phyloP scores from a whole-genome alignment of 2,329 filamentous ascomycete species.

The Diaporthe ilicicola region DNA sequence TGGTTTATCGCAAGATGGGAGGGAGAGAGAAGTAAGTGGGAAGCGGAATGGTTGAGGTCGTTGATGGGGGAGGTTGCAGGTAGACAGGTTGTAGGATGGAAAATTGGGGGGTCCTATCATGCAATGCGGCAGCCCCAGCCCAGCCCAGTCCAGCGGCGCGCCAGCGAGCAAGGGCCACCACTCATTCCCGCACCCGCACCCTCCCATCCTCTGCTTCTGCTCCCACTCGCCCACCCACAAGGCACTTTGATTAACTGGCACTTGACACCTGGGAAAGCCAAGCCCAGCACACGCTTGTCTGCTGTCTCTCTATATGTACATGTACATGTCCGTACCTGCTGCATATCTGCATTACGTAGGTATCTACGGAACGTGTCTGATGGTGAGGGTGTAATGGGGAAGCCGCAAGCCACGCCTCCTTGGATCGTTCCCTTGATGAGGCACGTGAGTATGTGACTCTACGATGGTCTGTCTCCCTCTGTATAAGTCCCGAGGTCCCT shows the following conservation, averaged over 20 bases:
- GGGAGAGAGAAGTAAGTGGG: constrained; percentile 29
- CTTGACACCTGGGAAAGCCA: constrained; percentile 20
- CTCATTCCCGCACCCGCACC: constrained; percentile 21
- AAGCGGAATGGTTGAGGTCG: constrained; percentile 32
- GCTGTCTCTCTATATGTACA: neutral
- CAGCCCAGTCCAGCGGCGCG: constrained; percentile 20
- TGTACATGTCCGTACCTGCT: neutral
- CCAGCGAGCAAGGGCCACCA: constrained; percentile 21
- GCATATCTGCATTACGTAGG: neutral
- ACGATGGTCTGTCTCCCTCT: neutral
- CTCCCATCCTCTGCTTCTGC: constrained; percentile 9
- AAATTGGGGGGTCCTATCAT: constrained; percentile 32
- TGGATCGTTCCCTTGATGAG: neutral
- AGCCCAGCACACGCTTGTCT: neutral
- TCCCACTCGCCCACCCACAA: neutral
- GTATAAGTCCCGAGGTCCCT: neutral
- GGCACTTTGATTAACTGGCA: neutral
- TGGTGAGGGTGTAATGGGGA: constrained; percentile 3
- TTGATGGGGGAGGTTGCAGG: constrained; percentile 26
- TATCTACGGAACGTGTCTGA: neutral
- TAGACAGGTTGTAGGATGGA: constrained; percentile 29
- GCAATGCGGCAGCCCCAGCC: constrained; percentile 25
- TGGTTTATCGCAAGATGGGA: constrained; percentile 33
- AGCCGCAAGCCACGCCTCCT: constrained; percentile 4
- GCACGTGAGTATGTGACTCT: neutral